Evolutionary conservation across 306 rosid genomes (phyloP), one percentile per base, ranked within the genome.

Genomic region (Cucurbita maxima): DNA sequence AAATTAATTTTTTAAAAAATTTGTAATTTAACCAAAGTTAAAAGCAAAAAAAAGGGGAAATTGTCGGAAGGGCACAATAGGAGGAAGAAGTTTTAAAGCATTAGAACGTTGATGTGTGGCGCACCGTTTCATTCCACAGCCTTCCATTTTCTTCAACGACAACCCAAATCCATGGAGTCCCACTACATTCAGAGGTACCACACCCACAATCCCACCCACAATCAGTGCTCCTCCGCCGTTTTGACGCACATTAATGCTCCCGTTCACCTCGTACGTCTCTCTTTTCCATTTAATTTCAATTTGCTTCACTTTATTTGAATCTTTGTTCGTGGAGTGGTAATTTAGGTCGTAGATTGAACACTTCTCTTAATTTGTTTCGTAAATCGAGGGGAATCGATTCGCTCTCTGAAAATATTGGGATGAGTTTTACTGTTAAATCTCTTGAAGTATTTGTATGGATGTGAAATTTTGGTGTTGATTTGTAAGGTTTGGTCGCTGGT

Each of bases 171-270:
- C 73, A 74, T 85, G 85, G 97, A 89, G 78, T 62, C 84, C n/a
- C 93, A 91, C 82, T 86, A 83, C 88, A 88, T 95, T 80, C 82
- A 86, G 51, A 89, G 88, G 78, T 96, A 95, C 79, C 99, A 95
- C 87, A 84, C 19, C 72, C 99, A 95, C 63, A 88, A 87, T 11
- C 84, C 87, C 36, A 83, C 82, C 71, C 90, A 85, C 19, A 85
- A 81, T 30, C 99, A 95, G 90, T 91, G 99, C 82, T 82, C 97
- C 43, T 88, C 99, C n/a, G 89, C 96, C 9, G 79, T 95, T 44
- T 92, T 91, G 44, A 91, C 84, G 82, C 96, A 89, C 82, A 83
- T 95, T 80, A 90, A 76, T 63, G 97, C 99, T 15, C 99, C 97
- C 30, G 87, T 87, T 78, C 93, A 87, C 5, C 96, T 95, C 70